Evolutionary conservation across 164 flowering plant species (phyloP), one percentile per base, ranked within the genome.

Genomic region (Vitis riparia): DNA sequence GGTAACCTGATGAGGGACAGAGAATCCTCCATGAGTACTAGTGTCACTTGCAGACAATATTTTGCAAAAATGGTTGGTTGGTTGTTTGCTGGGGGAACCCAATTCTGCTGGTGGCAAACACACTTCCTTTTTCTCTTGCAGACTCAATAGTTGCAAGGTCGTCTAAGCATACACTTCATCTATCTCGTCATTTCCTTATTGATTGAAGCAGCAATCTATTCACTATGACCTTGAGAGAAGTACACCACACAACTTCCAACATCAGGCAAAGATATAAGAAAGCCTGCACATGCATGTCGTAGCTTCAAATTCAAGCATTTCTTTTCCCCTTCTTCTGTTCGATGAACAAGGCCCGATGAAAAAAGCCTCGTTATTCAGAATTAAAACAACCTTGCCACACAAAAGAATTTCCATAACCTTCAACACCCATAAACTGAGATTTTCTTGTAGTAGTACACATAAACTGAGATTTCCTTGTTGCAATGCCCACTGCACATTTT

Each of bases 11-110:
- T 76, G 79, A 58, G 79, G 79, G 37, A 76, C 79, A 58, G 79
- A 76, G 51, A 76, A 76, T 63, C 79, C 79, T 68, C 79, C 79
- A 71, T 75, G 78, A 47, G 78, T 75, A 48, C 78, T 17, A 17
- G 17, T 17, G 17, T 17, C 17, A 0, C 17, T 17, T 17, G 17
- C 17, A 17, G 17, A 17, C 17, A 17, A 17, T 17, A 17, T 17
- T 17, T 17, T 17, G 17, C 17, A 17, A 17, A 17, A 17, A 17
- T 75, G 3, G 78, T 75, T 75, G 5, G 78, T 75, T 48, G 75
- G 79, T 66, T 76, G 79, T 65, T 76, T 76, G 68, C 70, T 76
- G 15, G 79, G 76, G 13, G 66, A 11, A 23, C 79, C 79, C 58
- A 76, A 71, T 23, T 76, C 79, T 63, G 69, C 72, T 9, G 79